Base-by-base conservation (phyloP, 331 rosid genomes). In the Malus hybrid region DNA sequence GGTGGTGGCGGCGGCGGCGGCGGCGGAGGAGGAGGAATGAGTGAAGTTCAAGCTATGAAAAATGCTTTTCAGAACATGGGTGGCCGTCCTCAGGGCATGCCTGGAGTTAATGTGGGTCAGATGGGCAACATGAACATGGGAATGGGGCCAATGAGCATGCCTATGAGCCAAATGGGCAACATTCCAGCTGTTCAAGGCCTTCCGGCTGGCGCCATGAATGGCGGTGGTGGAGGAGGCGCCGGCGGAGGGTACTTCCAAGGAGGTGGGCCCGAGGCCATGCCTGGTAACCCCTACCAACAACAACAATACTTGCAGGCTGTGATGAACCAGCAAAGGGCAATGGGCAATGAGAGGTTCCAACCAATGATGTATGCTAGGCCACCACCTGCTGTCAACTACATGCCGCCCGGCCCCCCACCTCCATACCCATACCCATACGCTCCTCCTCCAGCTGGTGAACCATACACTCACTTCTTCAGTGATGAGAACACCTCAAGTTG, bases 401-500 rank as follows among this genome's bases (percentile, higher is more conserved):
- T 79, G 70, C 91, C 98, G 0, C 77, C 82, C 1, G 71, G 28
- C 0, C 76, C 90, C 1, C 88, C 89, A 1, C 67, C 81, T 1
- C 46, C 46, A 2, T 39, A 9, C 12, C 79, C 87, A 0, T 83
- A 90, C 31, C 90, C 89, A 3, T 60, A 59, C 13, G 72, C 78
- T 14, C 93, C 82, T 2, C 90, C 83, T 3, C 79, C 80, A 9
- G 73, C 29, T 3, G 74, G 59, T 0, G 96, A 90, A 11, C 86
- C 85, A 0, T 89, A 92, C 71, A 34, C 90, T 8, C 84, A 90
- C 79, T 81, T 79, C 46, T 93, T 91, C 88, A 91, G 91, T 65
- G 97, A 93, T 44, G 98, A 95, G 34, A 92, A 92, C 70, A 86
- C 99, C 33, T 83, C 97, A 9, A 88, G 97, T 77, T 95, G 99